Conservation (phyloP, 257 asterid species). For the Primulina eburnea region DNA sequence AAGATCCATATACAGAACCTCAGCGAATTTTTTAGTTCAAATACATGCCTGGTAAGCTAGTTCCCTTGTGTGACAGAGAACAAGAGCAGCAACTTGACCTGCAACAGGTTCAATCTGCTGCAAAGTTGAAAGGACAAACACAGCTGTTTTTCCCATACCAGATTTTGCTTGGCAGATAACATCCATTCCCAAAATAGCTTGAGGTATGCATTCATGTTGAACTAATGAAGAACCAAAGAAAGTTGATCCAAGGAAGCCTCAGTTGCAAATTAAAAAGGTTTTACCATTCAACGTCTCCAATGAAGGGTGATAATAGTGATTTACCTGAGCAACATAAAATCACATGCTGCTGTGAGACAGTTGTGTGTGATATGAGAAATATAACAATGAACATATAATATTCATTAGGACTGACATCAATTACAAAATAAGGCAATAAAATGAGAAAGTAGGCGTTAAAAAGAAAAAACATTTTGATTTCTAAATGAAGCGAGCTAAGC, state of each 20-base stretch:
- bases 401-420: not conserved
- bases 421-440: too few species aligned
- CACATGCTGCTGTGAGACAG: constrained; percentile 7
- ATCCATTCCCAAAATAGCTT: constrained; percentile 95
- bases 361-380: not conserved
- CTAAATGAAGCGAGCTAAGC: not conserved
- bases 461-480: not conserved
- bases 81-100: constrained; percentile 90
- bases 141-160: constrained; percentile 97
- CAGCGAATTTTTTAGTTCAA: not conserved
- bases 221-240: constrained; percentile 88
- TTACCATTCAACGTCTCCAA: constrained; percentile 80
- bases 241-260: constrained; percentile 76
- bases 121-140: constrained; percentile 82
- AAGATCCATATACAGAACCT: not conserved
- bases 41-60: constrained; percentile 75
- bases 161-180: constrained; percentile 97
- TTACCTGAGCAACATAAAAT: constrained; percentile 58
- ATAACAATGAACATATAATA: not conserved
- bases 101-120: constrained; percentile 89
- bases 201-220: constrained; percentile 97
- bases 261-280: constrained; percentile 66
- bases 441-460: not conserved
- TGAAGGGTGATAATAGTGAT: constrained; percentile 51
- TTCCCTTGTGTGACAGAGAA: constrained; percentile 79